A percentile compares a stretch with the other conserved stretches of the same genome.
phyloP scores from a whole-genome alignment of 768 basidiomycete genomes.

The Sistotremastrum suecicum region DNA sequence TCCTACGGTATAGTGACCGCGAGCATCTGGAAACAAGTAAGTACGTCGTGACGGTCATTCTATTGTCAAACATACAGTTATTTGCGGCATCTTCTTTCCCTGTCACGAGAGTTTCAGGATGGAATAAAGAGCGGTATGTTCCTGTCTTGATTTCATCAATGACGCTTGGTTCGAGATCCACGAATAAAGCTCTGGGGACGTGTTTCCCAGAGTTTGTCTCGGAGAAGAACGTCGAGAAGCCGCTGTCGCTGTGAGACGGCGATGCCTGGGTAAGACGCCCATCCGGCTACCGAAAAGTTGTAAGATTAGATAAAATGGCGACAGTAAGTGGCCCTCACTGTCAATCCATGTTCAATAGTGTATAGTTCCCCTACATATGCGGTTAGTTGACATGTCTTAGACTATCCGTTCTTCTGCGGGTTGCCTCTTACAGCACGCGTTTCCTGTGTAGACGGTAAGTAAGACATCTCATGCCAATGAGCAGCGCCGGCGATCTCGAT shows the following conservation, averaged over 20 bases:
- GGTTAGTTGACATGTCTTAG: background rate
- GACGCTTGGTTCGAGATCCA: slow-evolving; percentile 89
- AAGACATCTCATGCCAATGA: too few species aligned
- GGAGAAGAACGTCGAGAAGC: slow-evolving; percentile 97
- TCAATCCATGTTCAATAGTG: slow-evolving; percentile 93
- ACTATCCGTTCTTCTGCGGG: too few species aligned
- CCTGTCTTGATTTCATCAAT: slow-evolving; percentile 93
- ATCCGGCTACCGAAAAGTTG: slow-evolving; percentile 50
- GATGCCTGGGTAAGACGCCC: slow-evolving; percentile 70
- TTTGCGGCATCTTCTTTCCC: slow-evolving; percentile 99
- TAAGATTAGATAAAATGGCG: slow-evolving; percentile 5
- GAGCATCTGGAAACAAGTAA: slow-evolving; percentile 51
- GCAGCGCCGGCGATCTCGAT: background rate
- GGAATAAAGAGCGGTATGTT: slow-evolving; percentile 86
- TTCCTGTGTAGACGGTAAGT: too few species aligned
- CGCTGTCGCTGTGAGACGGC: slow-evolving; percentile 58
- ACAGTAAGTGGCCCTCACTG: slow-evolving; percentile 40
- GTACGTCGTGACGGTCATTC: background rate
- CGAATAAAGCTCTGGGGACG: slow-evolving; percentile 93
- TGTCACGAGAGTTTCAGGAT: slow-evolving; percentile 92
- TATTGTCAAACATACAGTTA: slow-evolving; percentile 59
- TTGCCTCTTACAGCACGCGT: too few species aligned
- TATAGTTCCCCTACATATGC: slow-evolving; percentile 75
- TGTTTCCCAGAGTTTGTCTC: slow-evolving; percentile 89
- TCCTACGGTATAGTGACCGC: slow-evolving; percentile 96